These are phyloP conservation scores for Quercus phellos DNA, from an alignment of 331 rosid species.

Conservation along the genomic window DNA sequence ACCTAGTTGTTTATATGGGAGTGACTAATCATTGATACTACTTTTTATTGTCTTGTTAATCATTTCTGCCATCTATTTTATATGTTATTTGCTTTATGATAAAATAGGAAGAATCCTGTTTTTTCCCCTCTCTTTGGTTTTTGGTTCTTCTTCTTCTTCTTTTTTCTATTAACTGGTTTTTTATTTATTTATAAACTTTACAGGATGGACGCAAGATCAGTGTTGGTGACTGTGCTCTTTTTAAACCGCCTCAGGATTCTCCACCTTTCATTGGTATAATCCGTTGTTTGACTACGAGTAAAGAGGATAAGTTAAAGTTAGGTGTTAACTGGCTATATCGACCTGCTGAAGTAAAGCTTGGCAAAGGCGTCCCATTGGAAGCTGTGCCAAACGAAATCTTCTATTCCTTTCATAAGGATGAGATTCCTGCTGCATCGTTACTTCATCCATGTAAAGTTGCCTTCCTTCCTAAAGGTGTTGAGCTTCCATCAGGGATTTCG, in stretches of 20 bases:
- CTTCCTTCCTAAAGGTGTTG: slow-evolving; percentile 82
- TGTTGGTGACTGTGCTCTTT: slow-evolving; percentile 94
- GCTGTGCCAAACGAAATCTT: slow-evolving; percentile 93
- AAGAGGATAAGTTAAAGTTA: slow-evolving; percentile 52
- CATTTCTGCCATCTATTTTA: background rate
- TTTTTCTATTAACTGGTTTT: background rate
- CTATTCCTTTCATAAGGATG: slow-evolving; percentile 96
- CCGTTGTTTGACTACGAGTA: slow-evolving; percentile 49
- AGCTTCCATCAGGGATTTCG: slow-evolving; percentile 87
- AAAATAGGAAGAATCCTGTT: background rate
- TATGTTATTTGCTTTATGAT: background rate
- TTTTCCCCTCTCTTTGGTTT: too few species aligned
- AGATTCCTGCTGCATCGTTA: slow-evolving; percentile 87
- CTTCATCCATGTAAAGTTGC: slow-evolving; percentile 98
- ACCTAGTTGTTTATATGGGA: background rate
- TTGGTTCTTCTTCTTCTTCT: background rate
- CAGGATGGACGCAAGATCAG: slow-evolving; percentile 94
- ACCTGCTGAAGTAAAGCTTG: slow-evolving; percentile 72
- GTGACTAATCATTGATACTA: background rate
- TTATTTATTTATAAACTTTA: background rate
- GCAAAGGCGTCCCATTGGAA: slow-evolving; percentile 62
- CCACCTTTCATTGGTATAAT: slow-evolving; percentile 95
- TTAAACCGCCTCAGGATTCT: slow-evolving; percentile 81
- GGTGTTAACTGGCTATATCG: slow-evolving; percentile 94
- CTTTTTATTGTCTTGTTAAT: background rate